phyloP scores from a whole-genome alignment of 768 basidiomycete species.

The Tephrocybe sp. region DNA sequence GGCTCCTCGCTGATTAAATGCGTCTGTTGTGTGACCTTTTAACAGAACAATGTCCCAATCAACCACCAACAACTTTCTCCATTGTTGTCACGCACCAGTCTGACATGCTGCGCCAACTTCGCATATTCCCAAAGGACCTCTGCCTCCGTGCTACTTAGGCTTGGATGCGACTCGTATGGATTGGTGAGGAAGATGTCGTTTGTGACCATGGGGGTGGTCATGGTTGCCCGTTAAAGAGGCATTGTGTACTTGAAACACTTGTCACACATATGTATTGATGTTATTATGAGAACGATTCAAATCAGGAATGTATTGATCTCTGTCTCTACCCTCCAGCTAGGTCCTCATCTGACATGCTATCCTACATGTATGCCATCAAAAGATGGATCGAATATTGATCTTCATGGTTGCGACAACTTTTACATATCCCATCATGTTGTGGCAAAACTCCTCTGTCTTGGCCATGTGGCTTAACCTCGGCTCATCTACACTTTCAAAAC shows the following conservation, averaged over 20 bases:
- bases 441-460: not conserved
- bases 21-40: constrained; percentile 66
- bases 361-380: not conserved
- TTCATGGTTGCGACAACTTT: not conserved
- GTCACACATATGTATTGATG: not conserved
- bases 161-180: constrained; percentile 73
- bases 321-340: not conserved
- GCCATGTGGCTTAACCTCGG: not conserved
- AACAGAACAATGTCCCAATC: constrained; percentile 1
- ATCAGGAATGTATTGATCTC: not conserved
- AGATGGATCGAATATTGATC: not conserved
- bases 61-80: not conserved
- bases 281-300: too few species aligned
- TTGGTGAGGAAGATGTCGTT: constrained; percentile 56
- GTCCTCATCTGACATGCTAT: not conserved
- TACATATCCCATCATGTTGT: constrained; percentile 2
- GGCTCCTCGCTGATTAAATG: constrained; percentile 71
- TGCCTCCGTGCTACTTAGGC: constrained; percentile 66
- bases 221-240: constrained; percentile 14
- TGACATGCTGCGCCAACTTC: constrained; percentile 79
- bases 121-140: constrained; percentile 93
- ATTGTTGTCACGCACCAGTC: constrained; percentile 51
- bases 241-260: not conserved
- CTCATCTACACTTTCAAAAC: not conserved
- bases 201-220: constrained; percentile 23